A percentile compares a stretch with the other conserved stretches of the same genome.
These are phyloP conservation scores for Cryptococcus sp. DNA, from an alignment of 1,284 basidiomycete genomes.

Conservation along the genomic window DNA sequence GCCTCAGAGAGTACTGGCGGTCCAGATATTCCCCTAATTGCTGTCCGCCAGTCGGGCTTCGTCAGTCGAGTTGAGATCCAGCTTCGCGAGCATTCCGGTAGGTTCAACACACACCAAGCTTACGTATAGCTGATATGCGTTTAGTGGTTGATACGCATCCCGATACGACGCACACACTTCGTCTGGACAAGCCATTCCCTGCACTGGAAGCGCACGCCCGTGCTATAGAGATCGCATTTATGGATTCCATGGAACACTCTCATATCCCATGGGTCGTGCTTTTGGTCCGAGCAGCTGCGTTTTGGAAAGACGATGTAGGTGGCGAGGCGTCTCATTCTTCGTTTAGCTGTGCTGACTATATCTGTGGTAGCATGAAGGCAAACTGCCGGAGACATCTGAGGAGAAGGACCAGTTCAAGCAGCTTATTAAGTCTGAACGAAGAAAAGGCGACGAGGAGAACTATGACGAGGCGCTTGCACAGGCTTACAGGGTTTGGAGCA, in stretches of 20 bases:
- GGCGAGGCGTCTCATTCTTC: background rate
- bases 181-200: constrained; percentile 87
- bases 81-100: constrained; percentile 79
- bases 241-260: constrained; percentile 82
- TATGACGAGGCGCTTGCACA: constrained; percentile 88
- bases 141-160: constrained; percentile 91
- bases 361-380: constrained; percentile 31
- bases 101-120: constrained; percentile 51
- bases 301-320: constrained; percentile 66
- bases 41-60: constrained; percentile 81
- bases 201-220: constrained; percentile 70
- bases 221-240: constrained; percentile 68
- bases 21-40: constrained; percentile 66
- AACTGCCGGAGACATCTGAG: constrained; percentile 54
- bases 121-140: constrained; percentile 22
- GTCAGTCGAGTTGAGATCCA: constrained; percentile 85
- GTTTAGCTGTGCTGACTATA: background rate
- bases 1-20: constrained; percentile 37
- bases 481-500: constrained; percentile 72
- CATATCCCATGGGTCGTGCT: constrained; percentile 87
- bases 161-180: constrained; percentile 76
- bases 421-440: constrained; percentile 32
- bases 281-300: constrained; percentile 75
- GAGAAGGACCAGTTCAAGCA: constrained; percentile 82
- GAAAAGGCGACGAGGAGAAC: constrained; percentile 88